phyloP scores from a whole-genome alignment of 345 rosid species.

The Murraya paniculata region DNA sequence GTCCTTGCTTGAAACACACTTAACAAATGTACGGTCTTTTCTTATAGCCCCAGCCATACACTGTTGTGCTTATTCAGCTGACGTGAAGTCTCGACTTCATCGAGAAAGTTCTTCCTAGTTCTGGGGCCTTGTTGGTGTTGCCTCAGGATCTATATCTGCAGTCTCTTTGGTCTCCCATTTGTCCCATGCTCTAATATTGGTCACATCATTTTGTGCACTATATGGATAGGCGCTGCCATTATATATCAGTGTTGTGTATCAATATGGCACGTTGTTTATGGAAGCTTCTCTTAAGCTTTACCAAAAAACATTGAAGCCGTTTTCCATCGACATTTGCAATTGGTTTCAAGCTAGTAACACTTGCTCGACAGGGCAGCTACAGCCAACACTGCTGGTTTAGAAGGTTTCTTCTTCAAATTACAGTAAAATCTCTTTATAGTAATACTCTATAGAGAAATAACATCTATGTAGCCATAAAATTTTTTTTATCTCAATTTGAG shows the following conservation, averaged over 20 bases:
- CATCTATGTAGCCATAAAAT: too few relatives aligned
- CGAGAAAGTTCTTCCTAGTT: not conserved
- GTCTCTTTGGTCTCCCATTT: not conserved
- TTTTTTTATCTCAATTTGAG: fast-evolving
- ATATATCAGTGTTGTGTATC: not conserved
- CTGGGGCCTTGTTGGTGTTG: not conserved
- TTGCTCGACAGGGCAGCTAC: too few relatives aligned
- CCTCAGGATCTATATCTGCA: not conserved
- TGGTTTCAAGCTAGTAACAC: not conserved
- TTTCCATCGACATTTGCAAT: too few relatives aligned
- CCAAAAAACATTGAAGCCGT: not conserved
- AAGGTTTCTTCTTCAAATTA: too few relatives aligned
- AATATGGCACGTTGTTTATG: not conserved
- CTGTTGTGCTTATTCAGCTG: not conserved
- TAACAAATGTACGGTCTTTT: not conserved
- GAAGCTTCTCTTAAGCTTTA: not conserved
- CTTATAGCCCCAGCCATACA: not conserved
- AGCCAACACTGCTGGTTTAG: too few relatives aligned
- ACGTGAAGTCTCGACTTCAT: not conserved
- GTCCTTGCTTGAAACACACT: not conserved
- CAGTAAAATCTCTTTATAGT: fast-evolving
- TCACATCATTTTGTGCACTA: not conserved
- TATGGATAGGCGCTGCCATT: not conserved
- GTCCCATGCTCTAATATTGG: not conserved
- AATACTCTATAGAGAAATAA: too few relatives aligned